A percentile compares a stretch with the other conserved stretches of the same genome.
Conservation (phyloP, 306 rosid species). For the Fragaria iinumae region DNA sequence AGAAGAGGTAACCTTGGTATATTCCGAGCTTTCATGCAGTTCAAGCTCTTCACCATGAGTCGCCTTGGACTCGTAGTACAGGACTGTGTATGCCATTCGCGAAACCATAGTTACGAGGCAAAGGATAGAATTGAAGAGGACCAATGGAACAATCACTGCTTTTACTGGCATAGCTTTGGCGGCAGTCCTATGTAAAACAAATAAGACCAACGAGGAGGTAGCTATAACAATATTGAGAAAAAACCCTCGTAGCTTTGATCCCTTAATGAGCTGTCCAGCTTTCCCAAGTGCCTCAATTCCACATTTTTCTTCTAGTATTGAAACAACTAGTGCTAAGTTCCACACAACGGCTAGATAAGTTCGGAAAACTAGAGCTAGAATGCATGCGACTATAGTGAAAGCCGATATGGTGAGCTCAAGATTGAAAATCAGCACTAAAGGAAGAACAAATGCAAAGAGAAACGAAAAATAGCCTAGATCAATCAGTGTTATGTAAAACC, state of each 20-base stretch:
- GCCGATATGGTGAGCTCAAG: background rate
- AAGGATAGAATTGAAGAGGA: background rate
- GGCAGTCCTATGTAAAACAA: background rate
- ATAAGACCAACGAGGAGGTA: too few relatives aligned
- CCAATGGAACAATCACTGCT: background rate
- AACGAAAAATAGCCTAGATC: background rate
- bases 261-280: constrained; percentile 23
- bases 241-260: constrained; percentile 14
- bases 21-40: constrained; percentile 18
- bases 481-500: constrained; percentile 15
- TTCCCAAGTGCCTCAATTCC: constrained; percentile 27
- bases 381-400: background rate
- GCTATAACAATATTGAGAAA: constrained; percentile 8
- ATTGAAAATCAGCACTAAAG: background rate
- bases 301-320: constrained; percentile 26
- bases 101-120: background rate
- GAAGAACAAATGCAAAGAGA: background rate
- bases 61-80: constrained; percentile 27
- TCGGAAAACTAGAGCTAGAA: background rate
- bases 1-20: background rate
- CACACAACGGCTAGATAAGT: constrained; percentile 17
- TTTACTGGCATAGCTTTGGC: background rate
- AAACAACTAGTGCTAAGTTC: constrained; percentile 22
- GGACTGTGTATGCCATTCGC: constrained; percentile 18
- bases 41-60: constrained; percentile 24